A percentile compares a stretch with the other conserved stretches of the same genome.
Evolutionary conservation across 306 rosid species (phyloP).

Genomic region (Abrus precatorius): DNA sequence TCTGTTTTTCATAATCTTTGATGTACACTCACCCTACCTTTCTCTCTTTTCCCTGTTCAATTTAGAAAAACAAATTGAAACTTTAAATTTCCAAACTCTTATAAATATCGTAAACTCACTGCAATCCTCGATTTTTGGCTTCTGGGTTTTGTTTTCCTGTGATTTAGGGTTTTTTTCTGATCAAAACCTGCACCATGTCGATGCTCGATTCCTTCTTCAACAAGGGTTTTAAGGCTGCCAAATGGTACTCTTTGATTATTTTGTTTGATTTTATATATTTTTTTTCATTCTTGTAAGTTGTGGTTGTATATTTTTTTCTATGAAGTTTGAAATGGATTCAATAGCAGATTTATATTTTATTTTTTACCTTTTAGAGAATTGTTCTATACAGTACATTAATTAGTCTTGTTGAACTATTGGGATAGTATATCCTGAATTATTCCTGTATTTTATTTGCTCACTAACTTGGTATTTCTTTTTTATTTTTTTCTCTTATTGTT

Average conservation of each 20-base stretch:
- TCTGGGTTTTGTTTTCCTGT: conserved; percentile 14
- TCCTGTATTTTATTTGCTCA: conserved; percentile 3
- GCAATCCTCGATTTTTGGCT: conserved; percentile 39
- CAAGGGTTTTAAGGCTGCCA: conserved; percentile 88
- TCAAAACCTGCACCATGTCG: conserved; percentile 63
- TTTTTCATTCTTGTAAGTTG: background rate
- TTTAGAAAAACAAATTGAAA: background rate
- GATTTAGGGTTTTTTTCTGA: conserved; percentile 49
- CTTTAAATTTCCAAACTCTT: background rate
- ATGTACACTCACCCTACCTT: background rate
- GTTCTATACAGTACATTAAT: background rate
- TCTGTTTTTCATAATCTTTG: conserved; percentile 2
- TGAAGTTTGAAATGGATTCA: conserved; percentile 17
- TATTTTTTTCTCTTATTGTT: background rate
- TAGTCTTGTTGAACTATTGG: conserved; percentile 16
- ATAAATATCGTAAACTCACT: conserved; percentile 6
- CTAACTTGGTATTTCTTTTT: background rate
- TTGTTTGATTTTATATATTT: background rate
- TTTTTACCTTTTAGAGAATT: background rate
- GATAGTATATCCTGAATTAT: background rate
- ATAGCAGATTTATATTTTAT: background rate
- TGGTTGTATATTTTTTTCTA: background rate
- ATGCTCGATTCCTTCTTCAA: conserved; percentile 91
- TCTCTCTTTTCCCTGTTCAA: background rate
- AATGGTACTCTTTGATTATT: conserved; percentile 64